Evolutionary conservation across 768 basidiomycete genomes (phyloP).

Genomic region (Pleurotus cornucopiae): DNA sequence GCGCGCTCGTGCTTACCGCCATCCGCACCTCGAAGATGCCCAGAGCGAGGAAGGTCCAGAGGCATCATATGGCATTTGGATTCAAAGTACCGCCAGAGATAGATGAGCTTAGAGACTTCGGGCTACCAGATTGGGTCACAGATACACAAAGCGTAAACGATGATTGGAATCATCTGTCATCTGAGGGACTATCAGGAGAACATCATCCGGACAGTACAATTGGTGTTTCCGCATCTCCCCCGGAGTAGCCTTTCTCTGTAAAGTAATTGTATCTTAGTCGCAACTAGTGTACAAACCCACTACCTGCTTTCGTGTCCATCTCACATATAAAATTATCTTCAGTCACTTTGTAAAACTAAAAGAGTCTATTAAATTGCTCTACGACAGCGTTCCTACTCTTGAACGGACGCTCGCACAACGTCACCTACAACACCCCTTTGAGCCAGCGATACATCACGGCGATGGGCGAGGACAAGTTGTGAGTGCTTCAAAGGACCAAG

Average conservation of each 20-base stretch:
- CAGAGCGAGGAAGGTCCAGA: constrained; percentile 42
- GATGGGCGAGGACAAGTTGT: constrained; percentile 35
- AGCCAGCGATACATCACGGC: constrained; percentile 34
- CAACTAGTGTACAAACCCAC: background rate
- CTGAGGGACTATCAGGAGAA: background rate
- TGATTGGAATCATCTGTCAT: constrained; percentile 7
- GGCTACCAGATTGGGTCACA: constrained; percentile 51
- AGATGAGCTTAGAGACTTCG: constrained; percentile 48
- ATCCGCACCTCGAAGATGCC: constrained; percentile 40
- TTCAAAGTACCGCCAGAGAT: constrained; percentile 46
- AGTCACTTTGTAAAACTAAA: background rate
- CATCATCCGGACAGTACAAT: background rate
- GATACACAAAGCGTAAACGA: constrained; percentile 15
- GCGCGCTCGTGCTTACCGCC: constrained; percentile 42
- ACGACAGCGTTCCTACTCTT: background rate
- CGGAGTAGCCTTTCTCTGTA: too few species aligned
- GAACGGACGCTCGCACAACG: constrained; percentile 25
- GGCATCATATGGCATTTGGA: constrained; percentile 59
- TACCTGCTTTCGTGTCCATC: background rate
- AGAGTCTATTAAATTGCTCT: background rate
- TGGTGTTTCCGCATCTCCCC: background rate
- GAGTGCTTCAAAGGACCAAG: constrained; percentile 42
- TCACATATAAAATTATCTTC: background rate
- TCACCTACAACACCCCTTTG: constrained; percentile 34
- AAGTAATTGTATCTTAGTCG: background rate